These are phyloP conservation scores for Pseudozyma pruni DNA, from an alignment of 1,284 basidiomycete species.

Conservation along the genomic window DNA sequence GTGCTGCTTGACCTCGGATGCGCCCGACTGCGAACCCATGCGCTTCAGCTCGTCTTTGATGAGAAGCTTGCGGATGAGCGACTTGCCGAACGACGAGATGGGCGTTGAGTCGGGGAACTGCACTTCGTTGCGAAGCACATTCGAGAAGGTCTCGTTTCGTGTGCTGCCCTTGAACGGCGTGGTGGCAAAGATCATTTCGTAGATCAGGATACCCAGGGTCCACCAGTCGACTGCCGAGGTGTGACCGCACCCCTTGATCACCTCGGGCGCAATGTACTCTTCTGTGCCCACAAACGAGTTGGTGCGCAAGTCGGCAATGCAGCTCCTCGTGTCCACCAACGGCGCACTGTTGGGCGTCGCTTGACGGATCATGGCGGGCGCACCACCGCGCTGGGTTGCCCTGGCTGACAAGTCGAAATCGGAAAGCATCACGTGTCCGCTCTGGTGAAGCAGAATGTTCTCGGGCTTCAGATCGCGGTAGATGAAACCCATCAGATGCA, in stretches of 20 bases:
- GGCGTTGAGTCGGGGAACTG: slow-evolving; percentile 86
- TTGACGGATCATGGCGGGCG: slow-evolving; percentile 89
- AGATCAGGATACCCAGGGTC: slow-evolving; percentile 97
- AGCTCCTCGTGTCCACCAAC: slow-evolving; percentile 94
- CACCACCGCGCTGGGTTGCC: slow-evolving; percentile 78
- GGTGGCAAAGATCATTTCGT: slow-evolving; percentile 99
- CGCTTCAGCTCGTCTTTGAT: slow-evolving; percentile 92
- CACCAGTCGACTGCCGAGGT: slow-evolving; percentile 99
- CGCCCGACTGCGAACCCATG: slow-evolving; percentile 89
- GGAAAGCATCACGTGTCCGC: slow-evolving; percentile 99
- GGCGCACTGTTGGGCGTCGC: slow-evolving; percentile 89
- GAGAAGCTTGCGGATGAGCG: slow-evolving; percentile 84
- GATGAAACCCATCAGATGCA: slow-evolving; percentile 98
- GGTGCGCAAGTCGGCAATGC: slow-evolving; percentile 96
- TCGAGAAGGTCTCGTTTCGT: slow-evolving; percentile 94
- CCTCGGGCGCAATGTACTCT: slow-evolving; percentile 99
- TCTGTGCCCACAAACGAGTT: slow-evolving; percentile 99
- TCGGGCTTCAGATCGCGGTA: slow-evolving; percentile 99
- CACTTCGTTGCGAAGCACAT: slow-evolving; percentile 88
- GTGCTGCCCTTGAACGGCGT: slow-evolving; percentile 98
- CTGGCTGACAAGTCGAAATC: slow-evolving; percentile 99
- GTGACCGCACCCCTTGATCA: slow-evolving; percentile 96
- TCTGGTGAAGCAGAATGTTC: slow-evolving; percentile 96
- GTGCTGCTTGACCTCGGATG: slow-evolving; percentile 98
- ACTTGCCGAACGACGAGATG: slow-evolving; percentile 82